Evolutionary conservation across 441 rosid genomes (phyloP).

Genomic region (Euphorbia celastroides): DNA sequence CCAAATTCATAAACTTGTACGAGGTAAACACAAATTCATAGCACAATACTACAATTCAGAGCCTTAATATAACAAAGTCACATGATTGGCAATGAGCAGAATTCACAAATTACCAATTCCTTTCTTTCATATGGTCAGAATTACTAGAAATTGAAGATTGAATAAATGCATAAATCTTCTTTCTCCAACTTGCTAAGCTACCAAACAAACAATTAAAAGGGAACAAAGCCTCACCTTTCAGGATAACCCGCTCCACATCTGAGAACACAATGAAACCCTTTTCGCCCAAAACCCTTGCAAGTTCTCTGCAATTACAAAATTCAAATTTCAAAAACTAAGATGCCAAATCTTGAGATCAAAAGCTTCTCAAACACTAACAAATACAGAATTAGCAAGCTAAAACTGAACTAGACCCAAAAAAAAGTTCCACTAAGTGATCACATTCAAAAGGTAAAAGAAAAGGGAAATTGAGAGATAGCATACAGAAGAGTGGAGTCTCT

Average conservation of each 20-base stretch:
- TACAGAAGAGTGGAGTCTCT: constrained; percentile 87
- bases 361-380: neutral
- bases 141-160: neutral
- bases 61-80: neutral
- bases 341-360: neutral
- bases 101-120: neutral
- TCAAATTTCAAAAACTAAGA: constrained; percentile 1
- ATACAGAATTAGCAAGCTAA: neutral
- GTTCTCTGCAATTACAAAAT: constrained; percentile 47
- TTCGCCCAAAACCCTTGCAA: constrained; percentile 75
- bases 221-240: constrained; percentile 47
- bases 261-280: constrained; percentile 54
- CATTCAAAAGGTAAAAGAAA: neutral
- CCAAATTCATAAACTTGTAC: neutral
- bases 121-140: neutral
- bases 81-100: neutral
- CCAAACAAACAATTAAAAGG: constrained; percentile 2
- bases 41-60: neutral
- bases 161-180: neutral
- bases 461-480: constrained; percentile 7
- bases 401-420: too few species aligned
- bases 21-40: neutral
- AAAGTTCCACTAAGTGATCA: neutral
- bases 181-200: constrained; percentile 6
- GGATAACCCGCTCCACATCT: constrained; percentile 79